Percentiles rank a stretch among this genome's conserved stretches.
These are phyloP conservation scores for Mrakia gelida DNA, from an alignment of 768 basidiomycete species.

Conservation along the genomic window DNA sequence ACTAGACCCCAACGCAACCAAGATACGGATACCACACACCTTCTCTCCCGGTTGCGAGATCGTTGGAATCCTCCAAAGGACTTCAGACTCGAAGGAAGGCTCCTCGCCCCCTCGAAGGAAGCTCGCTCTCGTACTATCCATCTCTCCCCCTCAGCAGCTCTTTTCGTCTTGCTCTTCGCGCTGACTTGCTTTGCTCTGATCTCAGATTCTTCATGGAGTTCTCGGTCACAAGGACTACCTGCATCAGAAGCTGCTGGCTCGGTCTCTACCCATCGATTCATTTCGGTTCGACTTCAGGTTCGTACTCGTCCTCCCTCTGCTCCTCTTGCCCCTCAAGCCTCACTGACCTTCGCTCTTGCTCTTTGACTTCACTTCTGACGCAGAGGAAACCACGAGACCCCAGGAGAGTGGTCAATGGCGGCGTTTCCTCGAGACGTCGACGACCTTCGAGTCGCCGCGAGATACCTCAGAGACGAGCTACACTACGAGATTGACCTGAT, in stretches of 20 bases:
- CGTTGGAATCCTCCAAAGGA: not conserved
- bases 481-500: constrained; percentile 67
- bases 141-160: constrained; percentile 9
- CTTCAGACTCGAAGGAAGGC: not conserved
- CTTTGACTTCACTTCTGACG: too few species aligned
- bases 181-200: not conserved
- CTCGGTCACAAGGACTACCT: constrained; percentile 84
- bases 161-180: not conserved
- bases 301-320: not conserved
- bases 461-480: constrained; percentile 55
- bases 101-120: constrained; percentile 44
- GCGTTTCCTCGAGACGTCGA: constrained; percentile 59
- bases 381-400: constrained; percentile 58
- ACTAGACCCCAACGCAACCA: not conserved
- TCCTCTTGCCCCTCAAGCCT: too few species aligned
- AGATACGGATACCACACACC: not conserved
- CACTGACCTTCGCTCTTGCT: not conserved
- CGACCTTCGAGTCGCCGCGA: constrained; percentile 64
- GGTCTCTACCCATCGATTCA: constrained; percentile 64
- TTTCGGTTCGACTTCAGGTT: constrained; percentile 85
- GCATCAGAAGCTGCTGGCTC: constrained; percentile 68
- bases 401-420: constrained; percentile 61
- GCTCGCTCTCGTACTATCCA: constrained; percentile 57
- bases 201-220: constrained; percentile 72
- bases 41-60: not conserved